Evolutionary conservation across 805 yeast genomes (phyloP).

Genomic region (Candida montana): DNA sequence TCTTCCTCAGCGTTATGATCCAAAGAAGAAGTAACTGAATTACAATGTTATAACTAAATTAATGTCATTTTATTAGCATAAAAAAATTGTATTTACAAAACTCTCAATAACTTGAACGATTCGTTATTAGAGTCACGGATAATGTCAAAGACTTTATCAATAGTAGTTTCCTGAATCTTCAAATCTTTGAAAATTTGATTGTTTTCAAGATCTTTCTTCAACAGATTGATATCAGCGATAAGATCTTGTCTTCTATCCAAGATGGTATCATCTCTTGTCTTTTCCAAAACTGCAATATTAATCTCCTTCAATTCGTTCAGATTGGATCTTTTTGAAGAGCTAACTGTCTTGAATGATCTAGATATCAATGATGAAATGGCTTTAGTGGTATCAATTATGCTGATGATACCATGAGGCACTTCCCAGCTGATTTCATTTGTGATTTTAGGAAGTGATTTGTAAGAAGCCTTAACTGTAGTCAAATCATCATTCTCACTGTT

Average conservation of each 20-base stretch:
- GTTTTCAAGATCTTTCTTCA: slow-evolving; percentile 1
- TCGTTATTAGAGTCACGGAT: slow-evolving; percentile 17
- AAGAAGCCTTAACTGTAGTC: slow-evolving; percentile 2
- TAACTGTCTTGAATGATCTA: slow-evolving; percentile 1
- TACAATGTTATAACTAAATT: too few relatives aligned
- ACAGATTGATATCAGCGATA: background rate
- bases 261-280: slow-evolving; percentile 17
- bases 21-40: background rate
- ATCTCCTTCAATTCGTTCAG: slow-evolving; percentile 15
- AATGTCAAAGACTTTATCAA: slow-evolving; percentile 16
- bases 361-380: slow-evolving; percentile 14
- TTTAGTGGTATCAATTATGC: slow-evolving; percentile 17
- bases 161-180: slow-evolving; percentile 4
- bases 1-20: slow-evolving; percentile 12
- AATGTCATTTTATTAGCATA: too few relatives aligned
- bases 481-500: background rate
- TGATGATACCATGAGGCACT: slow-evolving; percentile 13
- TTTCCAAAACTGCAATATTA: slow-evolving; percentile 11
- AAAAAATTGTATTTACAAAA: slow-evolving; percentile 8
- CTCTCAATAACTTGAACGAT: slow-evolving; percentile 17
- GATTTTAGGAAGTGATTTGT: slow-evolving; percentile 9
- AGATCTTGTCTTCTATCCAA: slow-evolving; percentile 8
- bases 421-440: slow-evolving; percentile 18
- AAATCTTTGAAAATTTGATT: slow-evolving; percentile 10
- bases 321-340: slow-evolving; percentile 6